Evolutionary conservation across 352 stramenopile species (phyloP), one percentile per base, ranked within the genome.

Genomic region (Stramenopiles sp.): DNA sequence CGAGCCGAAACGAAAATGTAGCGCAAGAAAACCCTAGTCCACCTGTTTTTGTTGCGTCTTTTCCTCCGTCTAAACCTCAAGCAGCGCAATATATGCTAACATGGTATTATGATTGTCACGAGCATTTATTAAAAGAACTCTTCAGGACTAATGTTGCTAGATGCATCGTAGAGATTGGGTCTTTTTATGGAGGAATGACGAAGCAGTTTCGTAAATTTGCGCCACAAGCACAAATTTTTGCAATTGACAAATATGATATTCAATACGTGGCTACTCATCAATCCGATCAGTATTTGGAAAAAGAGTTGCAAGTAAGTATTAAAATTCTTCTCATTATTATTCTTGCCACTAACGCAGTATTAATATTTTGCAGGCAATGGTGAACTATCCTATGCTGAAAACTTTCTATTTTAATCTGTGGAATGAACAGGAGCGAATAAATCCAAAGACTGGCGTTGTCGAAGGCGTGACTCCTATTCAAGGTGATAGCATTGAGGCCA

Each of bases 101-200:
- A 22, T 71, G 55, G 55, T 71, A 25, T 27, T 71, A 71, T 27
- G 55, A 71, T 22, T 71, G 22, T 27, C 55, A 71, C 55, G 27
- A 71, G 27, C 27, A 71, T 27, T 25, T 71, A 25, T 71, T 71
- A 25, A 27, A 71, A 22, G 22, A 71, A 30, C 32, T 83, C 29
- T 4, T 31, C 1, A 32, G 44, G 75, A 33, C 80, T 39, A 67
- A 80, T 8, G 30, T 84, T 33, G n/a, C n/a, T n/a, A 0, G 76
- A 27, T 83, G 80, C 0, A 82, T 85, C 0, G 22, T 85, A 32
- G 83, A 85, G 39, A 39, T 85, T 0, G 83, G 83, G 33, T 44
- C 44, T 30, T 85, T 81, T 81, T 84, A 84, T 32, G 83, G 83
- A 25, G 22, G 22, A 22, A 84, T 78, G 27, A 84, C 83, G 0